Evolutionary conservation across 768 basidiomycete genomes (phyloP).

Genomic region (Lanmaoa rubissima): DNA sequence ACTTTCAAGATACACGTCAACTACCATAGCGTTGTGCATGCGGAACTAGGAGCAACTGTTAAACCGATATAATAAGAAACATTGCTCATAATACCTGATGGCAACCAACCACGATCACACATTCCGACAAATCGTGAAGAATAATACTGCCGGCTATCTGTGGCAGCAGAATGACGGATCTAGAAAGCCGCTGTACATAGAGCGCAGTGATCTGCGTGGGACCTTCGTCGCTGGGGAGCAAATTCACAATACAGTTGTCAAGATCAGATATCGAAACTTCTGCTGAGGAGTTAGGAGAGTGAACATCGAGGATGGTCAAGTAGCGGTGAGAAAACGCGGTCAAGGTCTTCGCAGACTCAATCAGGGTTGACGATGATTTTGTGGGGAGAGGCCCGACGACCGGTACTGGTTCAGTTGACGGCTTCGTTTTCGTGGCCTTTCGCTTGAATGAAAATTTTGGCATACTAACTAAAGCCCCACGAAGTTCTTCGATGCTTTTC

Average conservation of each 20-base stretch:
- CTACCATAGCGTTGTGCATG: slow-evolving; percentile 71
- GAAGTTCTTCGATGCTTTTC: slow-evolving; percentile 48
- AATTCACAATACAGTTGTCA: slow-evolving; percentile 66
- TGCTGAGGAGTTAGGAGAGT: slow-evolving; percentile 38
- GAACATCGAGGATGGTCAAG: slow-evolving; percentile 36
- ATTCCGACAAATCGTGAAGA: slow-evolving; percentile 59
- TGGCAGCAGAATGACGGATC: slow-evolving; percentile 67
- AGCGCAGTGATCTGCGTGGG: slow-evolving; percentile 15
- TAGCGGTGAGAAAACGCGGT: slow-evolving; percentile 45
- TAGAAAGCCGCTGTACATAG: slow-evolving; percentile 49
- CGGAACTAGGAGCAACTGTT: slow-evolving; percentile 58
- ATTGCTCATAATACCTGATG: slow-evolving; percentile 61
- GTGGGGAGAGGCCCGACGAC: neutral
- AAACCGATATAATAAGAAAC: neutral
- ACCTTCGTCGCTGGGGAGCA: slow-evolving; percentile 36
- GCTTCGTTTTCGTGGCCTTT: slow-evolving; percentile 30
- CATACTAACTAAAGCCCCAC: slow-evolving; percentile 44
- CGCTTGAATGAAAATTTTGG: slow-evolving; percentile 71
- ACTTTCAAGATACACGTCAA: slow-evolving; percentile 66
- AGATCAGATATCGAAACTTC: slow-evolving; percentile 68
- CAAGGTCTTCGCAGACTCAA: slow-evolving; percentile 39
- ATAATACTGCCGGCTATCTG: slow-evolving; percentile 68
- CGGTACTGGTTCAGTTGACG: slow-evolving; percentile 2
- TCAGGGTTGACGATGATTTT: neutral
- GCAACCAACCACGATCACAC: slow-evolving; percentile 67